Evolutionary conservation across 345 rosid species (phyloP).

Genomic region (Salix caprea): DNA sequence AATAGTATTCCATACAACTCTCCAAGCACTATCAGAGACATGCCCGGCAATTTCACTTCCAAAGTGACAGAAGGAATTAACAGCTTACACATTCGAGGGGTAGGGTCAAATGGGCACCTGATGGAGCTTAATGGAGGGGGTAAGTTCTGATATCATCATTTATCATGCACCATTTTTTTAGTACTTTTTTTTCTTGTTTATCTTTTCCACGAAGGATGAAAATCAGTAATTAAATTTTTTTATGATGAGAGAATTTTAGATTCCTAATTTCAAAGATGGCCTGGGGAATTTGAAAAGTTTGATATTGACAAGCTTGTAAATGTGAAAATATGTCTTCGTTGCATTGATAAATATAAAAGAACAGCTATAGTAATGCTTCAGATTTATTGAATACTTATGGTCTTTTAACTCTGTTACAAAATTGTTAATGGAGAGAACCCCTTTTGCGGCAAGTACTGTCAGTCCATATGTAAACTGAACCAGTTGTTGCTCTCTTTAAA

Average conservation of each 20-base stretch:
- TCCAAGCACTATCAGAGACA: constrained; percentile 30
- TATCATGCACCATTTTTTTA: constrained; percentile 3
- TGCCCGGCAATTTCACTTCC: constrained; percentile 29
- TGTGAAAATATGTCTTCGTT: background rate
- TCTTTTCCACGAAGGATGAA: background rate
- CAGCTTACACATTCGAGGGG: constrained; percentile 46
- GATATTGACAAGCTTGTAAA: background rate
- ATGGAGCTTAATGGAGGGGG: constrained; percentile 45
- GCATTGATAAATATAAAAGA: background rate
- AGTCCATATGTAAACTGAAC: background rate
- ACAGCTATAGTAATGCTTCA: background rate
- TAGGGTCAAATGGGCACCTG: constrained; percentile 38
- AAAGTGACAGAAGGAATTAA: constrained; percentile 47
- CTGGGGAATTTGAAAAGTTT: background rate
- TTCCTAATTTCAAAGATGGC: background rate
- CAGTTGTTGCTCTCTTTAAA: background rate
- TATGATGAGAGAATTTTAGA: background rate
- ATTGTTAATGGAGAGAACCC: background rate
- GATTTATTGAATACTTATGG: background rate
- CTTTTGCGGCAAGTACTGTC: background rate
- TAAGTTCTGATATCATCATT: constrained; percentile 21
- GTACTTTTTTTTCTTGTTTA: background rate
- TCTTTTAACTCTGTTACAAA: background rate
- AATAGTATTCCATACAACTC: constrained; percentile 58
- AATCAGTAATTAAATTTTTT: background rate